Base-by-base conservation (phyloP, 768 basidiomycete species). In the Sporobolomyces roseus region DNA sequence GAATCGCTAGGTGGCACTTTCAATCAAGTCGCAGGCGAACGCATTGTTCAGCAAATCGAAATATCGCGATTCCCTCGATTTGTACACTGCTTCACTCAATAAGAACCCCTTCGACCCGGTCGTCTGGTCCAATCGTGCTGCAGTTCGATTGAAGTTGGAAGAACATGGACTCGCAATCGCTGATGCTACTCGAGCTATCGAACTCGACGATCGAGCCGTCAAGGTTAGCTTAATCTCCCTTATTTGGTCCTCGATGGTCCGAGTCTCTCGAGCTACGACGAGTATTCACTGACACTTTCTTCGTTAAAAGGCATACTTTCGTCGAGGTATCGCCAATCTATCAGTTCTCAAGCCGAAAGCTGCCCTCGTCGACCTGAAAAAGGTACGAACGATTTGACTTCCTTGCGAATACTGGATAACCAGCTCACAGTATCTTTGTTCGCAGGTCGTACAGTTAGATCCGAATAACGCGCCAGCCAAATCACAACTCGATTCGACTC, bases 111-210 rank as follows among this genome's bases (percentile, higher is more conserved):
- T 82, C 63, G 94, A 97, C 75, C 81, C 92, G 60, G 93, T 91
- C 19, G 79, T 94, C 60, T 98, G 90, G 89, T 93, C 89, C 77
- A 98, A 98, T 79, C 85, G 94, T 77, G 92, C 96, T 3, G 90
- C 91, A 79, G 84, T 90, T 19, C 85, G 94, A 58, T 91, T 93
- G 79, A 96, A 90, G 80, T 79, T 98, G 63, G 82, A 99, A 78
- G 87, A 99, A 80, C 88, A 89, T 75, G 96, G 96, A 4, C 92
- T 93, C 76, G 96, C 93, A 21, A 84, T 94, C 32, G 81, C 82
- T 33, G 94, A 97, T 81, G 86, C 91, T 48, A 85, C 84, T 65
- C 87, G 87, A 74, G 94, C 94, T 17, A 89, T 98, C 66, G 82
- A 87, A 69, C 79, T 98, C 62, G 91, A 98, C 79, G 85, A 90